These are phyloP conservation scores for Tilletia caries DNA, from an alignment of 1,284 basidiomycete species.

Conservation along the genomic window DNA sequence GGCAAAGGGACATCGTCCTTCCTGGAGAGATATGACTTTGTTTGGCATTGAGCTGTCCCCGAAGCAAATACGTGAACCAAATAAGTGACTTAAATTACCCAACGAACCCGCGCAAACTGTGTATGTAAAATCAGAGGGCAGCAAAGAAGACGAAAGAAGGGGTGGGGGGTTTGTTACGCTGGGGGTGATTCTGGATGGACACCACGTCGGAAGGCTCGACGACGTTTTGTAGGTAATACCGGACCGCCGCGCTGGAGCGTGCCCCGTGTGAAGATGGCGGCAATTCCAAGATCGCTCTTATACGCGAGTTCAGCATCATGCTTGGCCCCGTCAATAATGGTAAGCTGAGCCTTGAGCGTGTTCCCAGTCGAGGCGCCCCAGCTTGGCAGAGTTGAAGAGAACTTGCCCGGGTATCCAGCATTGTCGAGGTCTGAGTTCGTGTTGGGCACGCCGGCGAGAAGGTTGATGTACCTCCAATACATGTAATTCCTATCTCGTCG, in stretches of 20 bases:
- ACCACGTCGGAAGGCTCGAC: too few species aligned
- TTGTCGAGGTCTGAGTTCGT: conserved; percentile 28
- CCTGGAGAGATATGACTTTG: too few species aligned
- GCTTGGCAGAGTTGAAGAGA: conserved; percentile 27
- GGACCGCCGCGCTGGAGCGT: too few species aligned
- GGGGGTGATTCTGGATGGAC: conserved; percentile 1
- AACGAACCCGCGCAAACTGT: too few species aligned
- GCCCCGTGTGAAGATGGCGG: too few species aligned
- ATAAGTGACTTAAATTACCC: too few species aligned
- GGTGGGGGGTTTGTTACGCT: background rate
- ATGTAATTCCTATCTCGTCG: conserved; percentile 45
- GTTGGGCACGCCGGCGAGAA: conserved; percentile 31
- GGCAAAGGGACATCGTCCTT: too few species aligned
- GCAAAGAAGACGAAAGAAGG: too few species aligned
- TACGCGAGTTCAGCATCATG: conserved; percentile 41
- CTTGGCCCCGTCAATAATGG: conserved; percentile 38
- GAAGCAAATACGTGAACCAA: too few species aligned
- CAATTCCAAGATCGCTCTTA: background rate
- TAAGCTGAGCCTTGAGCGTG: conserved; percentile 30
- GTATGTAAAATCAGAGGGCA: too few species aligned
- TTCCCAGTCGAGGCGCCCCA: conserved; percentile 34
- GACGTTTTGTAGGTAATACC: too few species aligned
- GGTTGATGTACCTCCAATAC: conserved; percentile 52
- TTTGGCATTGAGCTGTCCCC: too few species aligned
- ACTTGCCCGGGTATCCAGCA: conserved; percentile 11